Evolutionary conservation across 495 filamentous ascomycete genomes (phyloP).

Genomic region (Rhizodiscina lignyota): DNA sequence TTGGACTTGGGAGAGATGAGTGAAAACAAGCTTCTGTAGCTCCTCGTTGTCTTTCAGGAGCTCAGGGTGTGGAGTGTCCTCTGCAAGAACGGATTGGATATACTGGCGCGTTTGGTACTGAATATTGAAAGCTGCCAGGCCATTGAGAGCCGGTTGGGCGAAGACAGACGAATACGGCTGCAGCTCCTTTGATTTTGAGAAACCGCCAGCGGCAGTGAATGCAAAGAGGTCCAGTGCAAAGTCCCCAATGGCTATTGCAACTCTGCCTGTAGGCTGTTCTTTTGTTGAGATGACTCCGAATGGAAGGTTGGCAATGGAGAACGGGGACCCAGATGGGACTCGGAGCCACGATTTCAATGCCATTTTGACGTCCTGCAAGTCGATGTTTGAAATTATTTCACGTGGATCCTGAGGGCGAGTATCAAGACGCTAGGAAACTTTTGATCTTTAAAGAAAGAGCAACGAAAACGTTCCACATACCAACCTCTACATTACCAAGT

Average conservation of each 20-base stretch:
- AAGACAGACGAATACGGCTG: constrained; percentile 44
- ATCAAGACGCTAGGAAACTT: not conserved
- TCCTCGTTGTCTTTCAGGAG: constrained; percentile 39
- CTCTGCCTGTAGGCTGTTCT: constrained; percentile 34
- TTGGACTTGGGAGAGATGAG: constrained; percentile 39
- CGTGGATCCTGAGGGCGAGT: no score
- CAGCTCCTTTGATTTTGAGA: constrained; percentile 41
- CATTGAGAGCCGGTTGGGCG: constrained; percentile 55
- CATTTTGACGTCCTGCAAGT: no score
- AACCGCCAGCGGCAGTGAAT: constrained; percentile 43
- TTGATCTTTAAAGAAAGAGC: not conserved
- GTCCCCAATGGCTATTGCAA: constrained; percentile 63
- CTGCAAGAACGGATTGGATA: constrained; percentile 53
- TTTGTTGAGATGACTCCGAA: constrained; percentile 71
- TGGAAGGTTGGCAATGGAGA: constrained; percentile 81
- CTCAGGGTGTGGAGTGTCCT: constrained; percentile 39
- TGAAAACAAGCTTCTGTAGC: constrained; percentile 34
- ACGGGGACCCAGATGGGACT: constrained; percentile 48
- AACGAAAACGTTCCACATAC: no score
- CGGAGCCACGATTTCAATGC: constrained; percentile 55
- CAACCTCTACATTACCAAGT: no score
- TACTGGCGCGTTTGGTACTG: constrained; percentile 57
- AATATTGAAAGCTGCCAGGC: constrained; percentile 63
- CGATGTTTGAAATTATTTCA: no score
- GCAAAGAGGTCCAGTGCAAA: constrained; percentile 59